These are phyloP conservation scores for Paecilomyces sp. DNA, from an alignment of 2,329 filamentous ascomycete genomes.

Conservation along the genomic window DNA sequence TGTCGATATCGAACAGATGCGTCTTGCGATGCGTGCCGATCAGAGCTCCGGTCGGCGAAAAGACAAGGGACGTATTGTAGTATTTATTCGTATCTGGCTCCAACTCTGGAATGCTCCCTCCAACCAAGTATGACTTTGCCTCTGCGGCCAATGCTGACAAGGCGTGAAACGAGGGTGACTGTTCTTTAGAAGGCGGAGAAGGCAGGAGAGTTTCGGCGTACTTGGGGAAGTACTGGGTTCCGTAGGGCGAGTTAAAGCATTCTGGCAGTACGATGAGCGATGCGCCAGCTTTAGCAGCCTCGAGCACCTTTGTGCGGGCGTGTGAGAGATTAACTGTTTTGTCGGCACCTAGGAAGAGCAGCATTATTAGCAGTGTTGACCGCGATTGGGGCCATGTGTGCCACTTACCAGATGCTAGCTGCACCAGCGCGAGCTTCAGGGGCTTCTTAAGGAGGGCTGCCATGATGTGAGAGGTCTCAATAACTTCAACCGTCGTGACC, in stretches of 20 bases:
- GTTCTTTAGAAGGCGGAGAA: constrained; percentile 60
- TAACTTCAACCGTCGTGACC: neutral
- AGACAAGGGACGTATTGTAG: constrained; percentile 87
- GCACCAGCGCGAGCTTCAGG: constrained; percentile 72
- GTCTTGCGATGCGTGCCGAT: constrained; percentile 89
- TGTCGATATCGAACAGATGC: constrained; percentile 96
- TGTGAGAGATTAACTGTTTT: constrained; percentile 77
- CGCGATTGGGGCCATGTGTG: neutral
- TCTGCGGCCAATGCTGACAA: constrained; percentile 73
- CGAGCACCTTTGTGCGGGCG: constrained; percentile 74
- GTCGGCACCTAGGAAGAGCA: constrained; percentile 53
- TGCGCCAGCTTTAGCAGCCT: constrained; percentile 69
- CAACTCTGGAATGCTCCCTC: constrained; percentile 86
- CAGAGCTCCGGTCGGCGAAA: constrained; percentile 68
- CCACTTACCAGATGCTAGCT: constrained; percentile 62
- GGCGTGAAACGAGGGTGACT: constrained; percentile 79
- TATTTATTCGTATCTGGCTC: constrained; percentile 60
- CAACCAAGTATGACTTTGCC: constrained; percentile 72
- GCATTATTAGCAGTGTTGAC: neutral
- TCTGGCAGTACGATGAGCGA: constrained; percentile 88
- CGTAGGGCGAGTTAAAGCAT: constrained; percentile 98
- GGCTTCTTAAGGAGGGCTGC: constrained; percentile 62
- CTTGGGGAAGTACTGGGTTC: constrained; percentile 78
- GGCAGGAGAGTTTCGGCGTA: constrained; percentile 87
- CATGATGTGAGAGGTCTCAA: constrained; percentile 31